Conservation (phyloP, 106 monocot genomes). For the Allium cepa region DNA sequence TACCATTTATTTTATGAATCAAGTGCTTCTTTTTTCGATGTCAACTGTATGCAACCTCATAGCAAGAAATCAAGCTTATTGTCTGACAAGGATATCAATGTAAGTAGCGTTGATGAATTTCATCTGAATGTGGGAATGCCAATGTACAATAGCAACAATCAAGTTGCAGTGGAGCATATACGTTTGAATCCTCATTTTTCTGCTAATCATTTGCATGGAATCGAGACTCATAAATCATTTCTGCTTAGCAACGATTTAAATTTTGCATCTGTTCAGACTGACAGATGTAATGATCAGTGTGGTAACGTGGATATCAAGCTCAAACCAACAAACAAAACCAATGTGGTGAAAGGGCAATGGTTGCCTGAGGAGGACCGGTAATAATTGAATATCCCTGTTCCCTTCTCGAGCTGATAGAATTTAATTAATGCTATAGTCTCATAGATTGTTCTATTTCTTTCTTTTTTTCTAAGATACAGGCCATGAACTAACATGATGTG, state of each 20-base stretch:
- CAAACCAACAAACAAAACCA: constrained; percentile 22
- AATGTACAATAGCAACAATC: neutral
- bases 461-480: neutral
- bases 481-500: neutral
- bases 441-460: neutral
- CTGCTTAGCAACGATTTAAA: constrained; percentile 5
- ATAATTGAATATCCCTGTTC: neutral
- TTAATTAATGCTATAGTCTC: neutral
- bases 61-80: neutral
- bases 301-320: neutral
- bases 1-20: constrained; percentile 2
- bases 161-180: neutral
- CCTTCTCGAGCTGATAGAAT: neutral
- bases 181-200: constrained; percentile 3
- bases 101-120: neutral
- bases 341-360: constrained; percentile 74
- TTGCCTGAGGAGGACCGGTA: constrained; percentile 70
- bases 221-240: constrained; percentile 13
- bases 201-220: neutral
- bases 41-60: neutral
- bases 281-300: neutral
- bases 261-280: constrained; percentile 1
- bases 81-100: neutral
- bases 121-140: neutral
- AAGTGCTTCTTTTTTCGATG: constrained; percentile 1